Evolutionary conservation across 2,329 filamentous ascomycete species (phyloP), one percentile per base, ranked within the genome.

Genomic region (Elsinoe australis): DNA sequence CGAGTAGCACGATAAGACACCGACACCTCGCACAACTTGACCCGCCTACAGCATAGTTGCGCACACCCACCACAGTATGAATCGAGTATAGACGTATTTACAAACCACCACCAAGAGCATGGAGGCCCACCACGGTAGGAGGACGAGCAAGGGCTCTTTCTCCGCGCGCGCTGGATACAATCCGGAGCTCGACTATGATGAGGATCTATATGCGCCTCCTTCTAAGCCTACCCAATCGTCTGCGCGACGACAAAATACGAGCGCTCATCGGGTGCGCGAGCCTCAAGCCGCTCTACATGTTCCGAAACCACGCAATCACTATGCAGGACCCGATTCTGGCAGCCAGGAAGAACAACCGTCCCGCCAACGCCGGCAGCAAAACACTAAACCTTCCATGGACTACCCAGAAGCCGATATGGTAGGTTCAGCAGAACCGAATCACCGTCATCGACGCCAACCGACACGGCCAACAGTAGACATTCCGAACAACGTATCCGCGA

Each of bases 261-360:
- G 32, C 39, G 38, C 39, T 12, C 48, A 44, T 35, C 38, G 48
- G 6, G 22, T 50, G 7, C 26, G 48, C 22, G 48, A 51, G 21
- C 26, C 49, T 22, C 36, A 50, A 34, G 47, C 50, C 14, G 45
- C 45, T 1, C 29, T 54, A 3, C 50, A 52, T 19, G 33, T 52
- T 5, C 48, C 52, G 5, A 52, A 52, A 24, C 22, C 52, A 4
- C 28, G 52, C 9, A 36, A 38, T 15, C 26, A 48, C 34, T 36
- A n/a, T 17, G 22, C 19, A 22, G 45, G 39, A n/a, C 14, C 45
- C 19, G 45, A 48, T 7, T n/a, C 29, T 9, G 39, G 45, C 26
- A 39, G 45, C 15, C 21, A 32, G 9, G 34, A 48, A 14, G 22
- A 31, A 10, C 33, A 15, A 15, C 21, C 19, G 4, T 14, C 32